A percentile compares a stretch with the other conserved stretches of the same genome.
Evolutionary conservation across 2,329 filamentous ascomycete genomes (phyloP).

Genomic region (Endoconidiophora laricicola): DNA sequence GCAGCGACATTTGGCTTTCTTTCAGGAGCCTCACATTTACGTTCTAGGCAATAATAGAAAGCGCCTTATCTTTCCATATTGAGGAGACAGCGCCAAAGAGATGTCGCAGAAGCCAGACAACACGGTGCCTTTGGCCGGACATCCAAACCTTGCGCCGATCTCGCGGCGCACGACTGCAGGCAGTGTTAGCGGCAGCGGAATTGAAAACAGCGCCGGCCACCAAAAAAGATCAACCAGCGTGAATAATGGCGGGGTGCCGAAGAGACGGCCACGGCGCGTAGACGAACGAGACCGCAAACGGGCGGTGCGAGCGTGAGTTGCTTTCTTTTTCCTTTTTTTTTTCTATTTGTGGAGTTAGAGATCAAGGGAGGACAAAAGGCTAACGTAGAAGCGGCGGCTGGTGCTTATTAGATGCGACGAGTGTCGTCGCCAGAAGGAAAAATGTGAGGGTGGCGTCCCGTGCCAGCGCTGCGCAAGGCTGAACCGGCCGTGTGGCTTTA

Average conservation of each 20-base stretch:
- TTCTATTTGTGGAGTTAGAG: neutral
- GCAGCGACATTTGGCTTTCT: too few species aligned
- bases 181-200: slow-evolving; percentile 10
- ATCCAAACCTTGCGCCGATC: neutral
- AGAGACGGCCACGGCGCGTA: slow-evolving; percentile 15
- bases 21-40: too few species aligned
- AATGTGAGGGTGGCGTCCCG: slow-evolving; percentile 38
- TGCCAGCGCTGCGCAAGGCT: slow-evolving; percentile 35
- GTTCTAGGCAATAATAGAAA: too few species aligned
- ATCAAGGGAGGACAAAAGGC: neutral
- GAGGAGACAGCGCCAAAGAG: too few species aligned
- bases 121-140: too few species aligned
- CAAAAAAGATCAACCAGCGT: neutral
- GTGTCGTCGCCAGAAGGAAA: slow-evolving; percentile 38
- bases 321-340: neutral
- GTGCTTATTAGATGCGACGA: slow-evolving; percentile 29
- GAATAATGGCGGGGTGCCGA: slow-evolving; percentile 12
- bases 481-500: slow-evolving; percentile 33
- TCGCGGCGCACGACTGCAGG: neutral
- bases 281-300: slow-evolving; percentile 18
- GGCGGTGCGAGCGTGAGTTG: slow-evolving; percentile 17
- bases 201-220: slow-evolving; percentile 5
- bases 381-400: neutral
- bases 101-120: too few species aligned
- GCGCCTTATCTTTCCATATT: too few species aligned